Evolutionary conservation across 345 rosid species (phyloP).

Genomic region (Sonneratia alba): DNA sequence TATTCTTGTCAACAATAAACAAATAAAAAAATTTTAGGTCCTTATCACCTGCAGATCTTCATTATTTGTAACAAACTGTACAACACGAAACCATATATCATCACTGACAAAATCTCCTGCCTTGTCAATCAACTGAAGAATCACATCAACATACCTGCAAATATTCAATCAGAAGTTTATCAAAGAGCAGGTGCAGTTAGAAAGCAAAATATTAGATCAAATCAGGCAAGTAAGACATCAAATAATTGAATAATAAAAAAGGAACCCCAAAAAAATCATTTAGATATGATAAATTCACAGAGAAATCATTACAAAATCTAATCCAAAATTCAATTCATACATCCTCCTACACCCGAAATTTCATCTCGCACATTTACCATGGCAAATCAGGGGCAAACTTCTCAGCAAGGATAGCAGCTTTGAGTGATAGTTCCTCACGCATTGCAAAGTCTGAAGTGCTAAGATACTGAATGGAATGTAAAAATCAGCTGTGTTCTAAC

Average conservation of each 20-base stretch:
- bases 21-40: background rate
- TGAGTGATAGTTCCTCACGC: conserved; percentile 96
- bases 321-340: background rate
- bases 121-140: conserved; percentile 98
- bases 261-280: background rate
- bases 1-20: conserved; percentile 10
- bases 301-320: background rate
- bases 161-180: conserved; percentile 9
- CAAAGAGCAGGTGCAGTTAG: background rate
- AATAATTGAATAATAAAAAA: background rate
- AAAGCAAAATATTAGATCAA: background rate
- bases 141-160: conserved; percentile 93
- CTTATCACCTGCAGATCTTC: conserved; percentile 90
- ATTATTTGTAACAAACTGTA: conserved; percentile 95
- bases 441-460: conserved; percentile 94
- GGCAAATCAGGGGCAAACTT: conserved; percentile 99
- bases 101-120: conserved; percentile 99
- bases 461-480: conserved; percentile 59
- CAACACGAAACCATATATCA: conserved; percentile 99
- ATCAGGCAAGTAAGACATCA: background rate
- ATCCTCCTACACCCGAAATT: background rate
- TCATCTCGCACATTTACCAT: conserved; percentile 46
- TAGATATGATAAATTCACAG: background rate
- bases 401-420: conserved; percentile 99
- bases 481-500: conserved; percentile 7